Evolutionary conservation across 2,329 filamentous ascomycete species (phyloP).

Genomic region (Cladosporium austrohemisphaericum): DNA sequence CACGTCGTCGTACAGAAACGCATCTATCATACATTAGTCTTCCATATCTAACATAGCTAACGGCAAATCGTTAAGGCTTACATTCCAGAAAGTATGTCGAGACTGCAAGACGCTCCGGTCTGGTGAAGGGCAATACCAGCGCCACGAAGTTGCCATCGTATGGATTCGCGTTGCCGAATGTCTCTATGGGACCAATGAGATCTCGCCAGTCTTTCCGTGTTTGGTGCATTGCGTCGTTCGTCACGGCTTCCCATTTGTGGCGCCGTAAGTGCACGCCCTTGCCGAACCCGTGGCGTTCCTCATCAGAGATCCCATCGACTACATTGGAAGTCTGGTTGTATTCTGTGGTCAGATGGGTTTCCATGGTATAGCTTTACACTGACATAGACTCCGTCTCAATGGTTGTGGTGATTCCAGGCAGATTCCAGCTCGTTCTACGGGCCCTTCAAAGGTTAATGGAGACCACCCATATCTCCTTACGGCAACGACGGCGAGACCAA

Average conservation of each 20-base stretch:
- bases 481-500: too few species aligned
- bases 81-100: constrained; percentile 6
- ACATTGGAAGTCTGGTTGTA: background rate
- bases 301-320: background rate
- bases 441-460: too few species aligned
- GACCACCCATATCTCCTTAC: too few species aligned
- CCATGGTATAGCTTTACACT: too few species aligned
- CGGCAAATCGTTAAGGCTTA: background rate
- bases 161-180: background rate
- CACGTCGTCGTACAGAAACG: constrained; percentile 1
- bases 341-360: background rate
- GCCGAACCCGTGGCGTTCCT: background rate
- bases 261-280: background rate
- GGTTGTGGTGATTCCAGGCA: too few species aligned
- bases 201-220: background rate
- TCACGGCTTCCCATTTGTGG: background rate
- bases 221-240: background rate
- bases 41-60: too few species aligned
- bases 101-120: background rate
- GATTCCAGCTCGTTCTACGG: too few species aligned
- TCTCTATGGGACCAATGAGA: background rate
- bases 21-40: too few species aligned
- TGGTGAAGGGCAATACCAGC: background rate
- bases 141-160: constrained; percentile 3
- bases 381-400: too few species aligned